Conservation (phyloP, 768 basidiomycete genomes). For the Mycena capillaripes region DNA sequence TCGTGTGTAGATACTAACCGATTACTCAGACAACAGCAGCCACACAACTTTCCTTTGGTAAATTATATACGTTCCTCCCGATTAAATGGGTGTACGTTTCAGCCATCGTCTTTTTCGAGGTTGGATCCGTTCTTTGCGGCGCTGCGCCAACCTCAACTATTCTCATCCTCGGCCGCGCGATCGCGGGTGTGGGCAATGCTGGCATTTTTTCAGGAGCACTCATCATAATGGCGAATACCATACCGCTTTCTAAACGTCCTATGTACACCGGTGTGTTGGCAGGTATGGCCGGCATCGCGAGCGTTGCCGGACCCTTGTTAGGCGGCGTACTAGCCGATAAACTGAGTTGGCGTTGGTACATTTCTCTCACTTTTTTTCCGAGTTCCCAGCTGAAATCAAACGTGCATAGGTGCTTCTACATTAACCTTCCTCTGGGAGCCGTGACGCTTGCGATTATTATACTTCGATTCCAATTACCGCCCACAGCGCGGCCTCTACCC, state of each 20-base stretch:
- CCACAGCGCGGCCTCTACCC: background rate
- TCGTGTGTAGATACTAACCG: background rate
- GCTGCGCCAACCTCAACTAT: conserved; percentile 42
- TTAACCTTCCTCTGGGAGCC: background rate
- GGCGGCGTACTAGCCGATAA: conserved; percentile 46
- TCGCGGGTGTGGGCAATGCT: conserved; percentile 60
- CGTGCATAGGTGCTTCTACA: background rate
- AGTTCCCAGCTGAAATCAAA: background rate
- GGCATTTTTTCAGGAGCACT: conserved; percentile 43
- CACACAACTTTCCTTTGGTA: conserved; percentile 12
- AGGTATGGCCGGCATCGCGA: conserved; percentile 37
- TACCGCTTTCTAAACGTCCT: conserved; percentile 45
- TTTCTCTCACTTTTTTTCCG: background rate
- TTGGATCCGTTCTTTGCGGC: conserved; percentile 60
- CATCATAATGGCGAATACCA: conserved; percentile 43
- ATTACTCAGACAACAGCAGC: background rate
- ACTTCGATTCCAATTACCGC: background rate
- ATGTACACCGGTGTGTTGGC: conserved; percentile 56
- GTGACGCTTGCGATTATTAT: background rate
- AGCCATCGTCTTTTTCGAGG: conserved; percentile 54
- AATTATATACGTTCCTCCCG: conserved; percentile 2
- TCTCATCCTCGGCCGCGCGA: conserved; percentile 58
- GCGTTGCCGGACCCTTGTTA: conserved; percentile 45
- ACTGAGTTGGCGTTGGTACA: conserved; percentile 44
- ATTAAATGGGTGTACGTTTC: conserved; percentile 23